A percentile compares a stretch with the other conserved stretches of the same genome.
These are phyloP conservation scores for Simplicillium aogashimaense DNA, from an alignment of 2,329 filamentous ascomycete genomes.

Conservation along the genomic window DNA sequence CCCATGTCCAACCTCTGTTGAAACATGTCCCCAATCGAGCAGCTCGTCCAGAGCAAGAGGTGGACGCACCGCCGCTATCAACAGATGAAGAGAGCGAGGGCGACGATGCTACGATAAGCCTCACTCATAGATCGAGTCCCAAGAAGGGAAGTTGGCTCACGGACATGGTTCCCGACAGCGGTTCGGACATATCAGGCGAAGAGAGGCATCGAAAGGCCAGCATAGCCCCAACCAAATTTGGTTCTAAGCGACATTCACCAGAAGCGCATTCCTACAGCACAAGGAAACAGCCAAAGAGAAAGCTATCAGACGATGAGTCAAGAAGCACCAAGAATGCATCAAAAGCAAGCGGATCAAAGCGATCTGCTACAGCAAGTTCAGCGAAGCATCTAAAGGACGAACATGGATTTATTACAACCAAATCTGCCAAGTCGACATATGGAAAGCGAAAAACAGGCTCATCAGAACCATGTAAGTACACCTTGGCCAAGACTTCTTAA, in stretches of 20 bases:
- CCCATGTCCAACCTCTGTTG: background rate
- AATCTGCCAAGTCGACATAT: conserved; percentile 14
- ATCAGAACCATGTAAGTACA: background rate
- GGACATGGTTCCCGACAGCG: no score
- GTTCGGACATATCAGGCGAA: no score
- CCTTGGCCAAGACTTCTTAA: no score
- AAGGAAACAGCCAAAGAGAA: no score
- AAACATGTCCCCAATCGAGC: background rate
- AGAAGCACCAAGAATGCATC: no score
- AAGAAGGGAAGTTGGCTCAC: conserved; percentile 3
- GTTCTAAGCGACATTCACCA: no score
- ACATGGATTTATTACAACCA: conserved; percentile 13
- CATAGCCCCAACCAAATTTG: no score
- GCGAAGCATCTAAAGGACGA: conserved; percentile 11
- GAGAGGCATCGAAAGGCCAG: no score
- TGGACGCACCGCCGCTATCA: background rate
- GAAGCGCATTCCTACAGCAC: no score
- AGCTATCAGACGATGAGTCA: no score
- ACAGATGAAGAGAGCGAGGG: background rate
- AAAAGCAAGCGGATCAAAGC: no score
- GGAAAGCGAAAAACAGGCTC: conserved; percentile 8
- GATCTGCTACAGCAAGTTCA: no score
- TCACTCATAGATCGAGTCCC: conserved; percentile 2
- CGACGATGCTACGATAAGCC: background rate
- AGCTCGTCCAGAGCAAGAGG: background rate